Conservation (phyloP, 225 moss, liverwort and hornwort genomes). For the Sphagnum contortum region DNA sequence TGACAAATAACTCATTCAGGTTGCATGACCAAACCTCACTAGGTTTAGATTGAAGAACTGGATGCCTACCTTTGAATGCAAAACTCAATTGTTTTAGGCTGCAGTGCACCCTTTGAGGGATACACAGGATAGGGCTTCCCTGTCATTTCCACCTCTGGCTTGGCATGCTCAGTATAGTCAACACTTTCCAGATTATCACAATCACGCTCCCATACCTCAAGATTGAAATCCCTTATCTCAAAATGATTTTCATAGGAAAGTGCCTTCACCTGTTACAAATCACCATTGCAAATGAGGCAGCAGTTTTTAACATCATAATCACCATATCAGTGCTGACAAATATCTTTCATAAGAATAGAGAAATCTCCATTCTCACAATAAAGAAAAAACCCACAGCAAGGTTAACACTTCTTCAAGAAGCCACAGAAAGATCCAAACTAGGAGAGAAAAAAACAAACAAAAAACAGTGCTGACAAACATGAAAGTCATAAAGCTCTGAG, state of each 20-base stretch:
- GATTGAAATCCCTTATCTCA: conserved; percentile 88
- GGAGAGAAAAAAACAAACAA: not conserved
- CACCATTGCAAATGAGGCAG: not conserved
- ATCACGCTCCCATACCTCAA: conserved; percentile 78
- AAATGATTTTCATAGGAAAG: conserved; percentile 64
- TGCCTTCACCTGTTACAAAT: conserved; percentile 63
- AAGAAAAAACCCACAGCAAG: too few relatives aligned
- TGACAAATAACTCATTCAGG: too few relatives aligned
- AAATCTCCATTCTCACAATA: too few relatives aligned
- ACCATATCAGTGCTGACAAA: too few relatives aligned
- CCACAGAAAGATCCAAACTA: not conserved
- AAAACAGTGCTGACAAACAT: not conserved
- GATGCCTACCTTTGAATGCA: conserved; percentile 73
- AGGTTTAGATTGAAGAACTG: not conserved
- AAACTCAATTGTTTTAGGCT: conserved; percentile 88
- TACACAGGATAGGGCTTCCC: conserved; percentile 93
- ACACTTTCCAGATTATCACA: conserved; percentile 19
- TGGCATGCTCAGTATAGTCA: conserved; percentile 22
- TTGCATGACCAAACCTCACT: too few relatives aligned
- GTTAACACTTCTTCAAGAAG: too few relatives aligned
- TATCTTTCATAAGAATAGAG: too few relatives aligned
- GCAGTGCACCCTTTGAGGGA: conserved; percentile 77
- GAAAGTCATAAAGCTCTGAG: too few relatives aligned
- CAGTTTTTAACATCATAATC: not conserved
- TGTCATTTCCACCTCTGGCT: conserved; percentile 38